Evolutionary conservation across 495 filamentous ascomycete species (phyloP).

Genomic region (Margaritispora aquatica): DNA sequence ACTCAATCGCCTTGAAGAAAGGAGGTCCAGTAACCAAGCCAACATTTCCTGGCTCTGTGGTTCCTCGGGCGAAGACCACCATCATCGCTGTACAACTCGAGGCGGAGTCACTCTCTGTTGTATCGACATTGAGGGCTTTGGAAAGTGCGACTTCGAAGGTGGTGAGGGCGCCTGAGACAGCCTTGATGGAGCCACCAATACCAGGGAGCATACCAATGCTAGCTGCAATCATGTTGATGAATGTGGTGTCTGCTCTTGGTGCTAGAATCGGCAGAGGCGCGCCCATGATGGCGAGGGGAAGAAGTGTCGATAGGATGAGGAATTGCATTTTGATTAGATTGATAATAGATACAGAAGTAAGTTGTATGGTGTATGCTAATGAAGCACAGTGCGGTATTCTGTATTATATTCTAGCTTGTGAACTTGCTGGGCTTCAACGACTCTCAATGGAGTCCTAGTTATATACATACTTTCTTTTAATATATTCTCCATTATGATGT

Average conservation of each 20-base stretch:
- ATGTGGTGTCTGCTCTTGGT: background rate
- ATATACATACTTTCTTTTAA: no score
- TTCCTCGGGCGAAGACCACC: conserved; percentile 35
- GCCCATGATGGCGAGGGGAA: background rate
- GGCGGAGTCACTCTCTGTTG: conserved; percentile 22
- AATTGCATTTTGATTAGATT: background rate
- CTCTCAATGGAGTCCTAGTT: no score
- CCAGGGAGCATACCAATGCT: background rate
- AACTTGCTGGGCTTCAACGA: no score
- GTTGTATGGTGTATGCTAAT: background rate
- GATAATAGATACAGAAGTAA: background rate
- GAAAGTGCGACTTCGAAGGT: background rate
- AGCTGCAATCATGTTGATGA: background rate
- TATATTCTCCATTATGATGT: background rate
- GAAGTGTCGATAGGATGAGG: background rate
- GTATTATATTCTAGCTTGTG: no score
- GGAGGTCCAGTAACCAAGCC: conserved; percentile 29
- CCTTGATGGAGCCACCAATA: conserved; percentile 1
- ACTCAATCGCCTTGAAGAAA: conserved; percentile 23
- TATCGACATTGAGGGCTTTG: conserved; percentile 6
- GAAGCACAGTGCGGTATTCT: no score
- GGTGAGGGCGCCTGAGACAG: background rate
- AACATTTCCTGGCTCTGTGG: conserved; percentile 34
- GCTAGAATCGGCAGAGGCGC: background rate
- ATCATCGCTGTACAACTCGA: conserved; percentile 31